Conservation (phyloP, 352 stramenopile genomes). For the Aphanomyces stellatus region DNA sequence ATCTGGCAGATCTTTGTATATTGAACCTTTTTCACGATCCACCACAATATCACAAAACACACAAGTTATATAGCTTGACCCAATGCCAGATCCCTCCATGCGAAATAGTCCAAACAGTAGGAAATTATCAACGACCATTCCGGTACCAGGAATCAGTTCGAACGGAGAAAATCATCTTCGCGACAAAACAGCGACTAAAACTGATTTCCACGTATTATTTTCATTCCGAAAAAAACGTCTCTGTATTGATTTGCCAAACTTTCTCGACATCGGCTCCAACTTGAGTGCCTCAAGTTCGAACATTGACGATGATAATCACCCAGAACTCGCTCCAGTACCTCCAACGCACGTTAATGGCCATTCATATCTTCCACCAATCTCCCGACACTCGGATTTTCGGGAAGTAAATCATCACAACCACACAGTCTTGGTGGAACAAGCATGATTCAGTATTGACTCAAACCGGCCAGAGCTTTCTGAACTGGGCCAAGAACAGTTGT, state of each 20-base stretch:
- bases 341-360: constrained; percentile 24
- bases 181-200: constrained; percentile 15
- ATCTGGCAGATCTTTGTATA: constrained; percentile 9
- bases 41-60: constrained; percentile 19
- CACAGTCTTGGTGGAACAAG: constrained; percentile 5
- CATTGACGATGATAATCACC: not conserved
- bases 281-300: not conserved
- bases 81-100: constrained; percentile 22
- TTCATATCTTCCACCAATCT: constrained; percentile 29
- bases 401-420: constrained; percentile 10
- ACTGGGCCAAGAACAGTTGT: constrained; percentile 11
- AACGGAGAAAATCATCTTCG: not conserved
- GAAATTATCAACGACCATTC: constrained; percentile 21
- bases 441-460: constrained; percentile 7
- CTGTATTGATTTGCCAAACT: not conserved
- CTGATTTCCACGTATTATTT: constrained; percentile 6
- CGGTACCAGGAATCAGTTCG: constrained; percentile 9
- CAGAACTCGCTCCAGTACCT: constrained; percentile 8
- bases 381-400: constrained; percentile 19
- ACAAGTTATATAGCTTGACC: not conserved
- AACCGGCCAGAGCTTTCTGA: not conserved
- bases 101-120: constrained; percentile 21
- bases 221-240: not conserved
- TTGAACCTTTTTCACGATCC: constrained; percentile 4
- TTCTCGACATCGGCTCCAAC: not conserved